phyloP scores from a whole-genome alignment of 1,284 basidiomycete species.

The Rhodotorula glutinis region DNA sequence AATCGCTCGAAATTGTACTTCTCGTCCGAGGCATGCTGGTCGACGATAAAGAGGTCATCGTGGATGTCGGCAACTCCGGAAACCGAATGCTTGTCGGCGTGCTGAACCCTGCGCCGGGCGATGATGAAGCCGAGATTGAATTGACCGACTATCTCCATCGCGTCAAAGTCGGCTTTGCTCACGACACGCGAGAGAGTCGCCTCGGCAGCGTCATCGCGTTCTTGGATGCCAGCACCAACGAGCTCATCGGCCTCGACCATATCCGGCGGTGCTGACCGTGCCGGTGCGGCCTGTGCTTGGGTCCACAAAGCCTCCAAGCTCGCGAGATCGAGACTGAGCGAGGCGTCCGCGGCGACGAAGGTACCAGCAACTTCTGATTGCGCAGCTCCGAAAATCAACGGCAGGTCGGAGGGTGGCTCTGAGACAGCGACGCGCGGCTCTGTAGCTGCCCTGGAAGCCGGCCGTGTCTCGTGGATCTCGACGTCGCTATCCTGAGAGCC shows the following conservation, averaged over 20 bases:
- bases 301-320: conserved; percentile 18
- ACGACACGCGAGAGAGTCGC: conserved; percentile 79
- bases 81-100: not conserved
- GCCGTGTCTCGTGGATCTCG: conserved; percentile 34
- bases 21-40: conserved; percentile 68
- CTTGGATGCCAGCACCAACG: conserved; percentile 59
- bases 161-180: conserved; percentile 76
- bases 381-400: conserved; percentile 19
- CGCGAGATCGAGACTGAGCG: conserved; percentile 16
- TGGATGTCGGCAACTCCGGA: conserved; percentile 45
- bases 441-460: not conserved
- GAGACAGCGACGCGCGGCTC: not conserved
- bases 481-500: conserved; percentile 19
- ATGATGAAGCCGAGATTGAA: conserved; percentile 98
- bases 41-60: conserved; percentile 92
- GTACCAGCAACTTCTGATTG: conserved; percentile 23
- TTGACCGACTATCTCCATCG: conserved; percentile 86
- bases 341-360: conserved; percentile 21
- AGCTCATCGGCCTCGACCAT: conserved; percentile 20
- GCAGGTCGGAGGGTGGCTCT: too few species aligned
- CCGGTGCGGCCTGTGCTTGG: too few species aligned
- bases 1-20: conserved; percentile 97
- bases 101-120: conserved; percentile 57
- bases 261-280: not conserved
- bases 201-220: conserved; percentile 61